Base-by-base conservation (phyloP, 2,329 filamentous ascomycete genomes). In the Metarhizium album region DNA sequence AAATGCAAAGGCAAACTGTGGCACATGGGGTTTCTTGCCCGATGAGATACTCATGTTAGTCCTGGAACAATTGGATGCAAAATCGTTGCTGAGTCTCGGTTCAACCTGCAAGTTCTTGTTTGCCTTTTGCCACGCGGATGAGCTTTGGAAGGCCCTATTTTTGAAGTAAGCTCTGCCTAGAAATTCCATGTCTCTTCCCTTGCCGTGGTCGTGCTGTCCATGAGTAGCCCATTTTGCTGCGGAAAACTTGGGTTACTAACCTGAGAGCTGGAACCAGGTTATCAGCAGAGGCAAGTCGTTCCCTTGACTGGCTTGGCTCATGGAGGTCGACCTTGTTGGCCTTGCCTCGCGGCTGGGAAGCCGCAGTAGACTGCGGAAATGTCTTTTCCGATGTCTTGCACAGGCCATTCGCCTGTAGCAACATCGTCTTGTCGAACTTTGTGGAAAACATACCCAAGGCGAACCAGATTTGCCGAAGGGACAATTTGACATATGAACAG, bases 371-470 rank as follows among this genome's bases (percentile, higher is more conserved):
- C 58, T 95, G 90, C 68, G 76, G 76, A 48, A 80, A 83, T 59
- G 81, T 97, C 48, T 97, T 87, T 67, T 96, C 91, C 14, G 91
- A 98, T 67, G 83, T 87, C 7, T 75, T 97, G 23, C 88, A 96
- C 67, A 81, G 90, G 9, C 91, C 91, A 0, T 97, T 94, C 65
- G 84, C 87, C 58, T 97, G 91, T 70, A 86, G 88, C 45, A 81
- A 95, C 62, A 82, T 90, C 27, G 68, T 78, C 2, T 70, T 95
- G 40, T 65, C 71, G 6, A 78, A 79, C 2, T 95, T 84, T 64
- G 76, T 81, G 8, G 73, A 74, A 23, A 79, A 78, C 47, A 95
- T 96, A 37, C 90, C 90, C 2, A 59, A 68, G 33, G 66, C 71
- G 37, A 96, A 96, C 63, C 72, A 81, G 57, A 95, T 97, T 48